Conservation (phyloP, 495 filamentous ascomycete species). For the Pyrenula aspistea region DNA sequence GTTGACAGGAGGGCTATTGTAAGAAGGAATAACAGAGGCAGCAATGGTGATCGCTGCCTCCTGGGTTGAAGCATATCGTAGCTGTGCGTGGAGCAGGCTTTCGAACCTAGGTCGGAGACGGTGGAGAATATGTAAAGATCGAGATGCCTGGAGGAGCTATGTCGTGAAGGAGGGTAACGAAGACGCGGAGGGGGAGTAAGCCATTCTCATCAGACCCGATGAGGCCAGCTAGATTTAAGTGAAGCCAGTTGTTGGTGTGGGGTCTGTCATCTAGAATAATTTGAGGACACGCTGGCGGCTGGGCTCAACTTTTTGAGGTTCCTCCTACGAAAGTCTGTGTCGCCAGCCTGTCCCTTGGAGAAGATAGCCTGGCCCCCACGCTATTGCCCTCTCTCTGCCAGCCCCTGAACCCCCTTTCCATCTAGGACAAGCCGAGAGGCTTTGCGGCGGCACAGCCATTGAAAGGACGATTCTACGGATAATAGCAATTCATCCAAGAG, state of each 20-base stretch:
- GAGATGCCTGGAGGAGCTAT: too few species aligned
- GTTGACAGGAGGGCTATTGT: slow-evolving; percentile 35
- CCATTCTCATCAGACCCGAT: not conserved
- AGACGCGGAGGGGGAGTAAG: not conserved
- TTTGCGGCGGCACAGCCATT: too few species aligned
- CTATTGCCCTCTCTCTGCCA: not conserved
- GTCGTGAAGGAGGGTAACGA: not conserved
- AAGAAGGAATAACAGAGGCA: slow-evolving; percentile 24
- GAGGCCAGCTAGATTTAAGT: not conserved
- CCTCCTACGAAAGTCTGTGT: not conserved
- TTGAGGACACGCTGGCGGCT: not conserved
- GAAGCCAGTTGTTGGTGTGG: not conserved
- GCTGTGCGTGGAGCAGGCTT: not conserved
- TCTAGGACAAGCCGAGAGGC: too few species aligned
- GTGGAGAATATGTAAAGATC: too few species aligned
- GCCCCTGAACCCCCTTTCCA: not conserved
- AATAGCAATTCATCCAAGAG: too few species aligned
- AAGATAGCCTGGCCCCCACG: not conserved
- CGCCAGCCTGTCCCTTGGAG: not conserved
- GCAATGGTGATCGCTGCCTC: slow-evolving; percentile 9
- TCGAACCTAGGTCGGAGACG: too few species aligned
- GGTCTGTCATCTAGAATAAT: not conserved
- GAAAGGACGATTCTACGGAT: too few species aligned
- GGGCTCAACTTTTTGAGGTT: not conserved
- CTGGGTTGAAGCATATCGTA: not conserved